These are phyloP conservation scores for Apiospora malaysiana DNA, from an alignment of 2,329 filamentous ascomycete species.

Conservation along the genomic window DNA sequence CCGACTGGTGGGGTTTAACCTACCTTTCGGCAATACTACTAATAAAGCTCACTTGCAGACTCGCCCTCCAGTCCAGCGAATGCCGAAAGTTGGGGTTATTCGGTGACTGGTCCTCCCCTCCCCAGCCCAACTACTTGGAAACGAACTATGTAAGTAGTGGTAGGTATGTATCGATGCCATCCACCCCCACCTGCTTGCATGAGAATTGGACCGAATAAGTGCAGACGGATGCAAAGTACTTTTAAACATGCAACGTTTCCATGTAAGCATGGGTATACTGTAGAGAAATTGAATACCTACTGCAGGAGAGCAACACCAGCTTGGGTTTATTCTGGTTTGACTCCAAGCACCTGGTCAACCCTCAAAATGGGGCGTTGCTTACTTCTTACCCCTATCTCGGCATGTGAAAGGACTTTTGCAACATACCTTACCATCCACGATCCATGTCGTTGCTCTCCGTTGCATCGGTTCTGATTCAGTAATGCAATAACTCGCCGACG, in stretches of 20 bases:
- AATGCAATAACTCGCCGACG: background rate
- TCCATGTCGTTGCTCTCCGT: background rate
- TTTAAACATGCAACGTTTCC: background rate
- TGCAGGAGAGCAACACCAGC: background rate
- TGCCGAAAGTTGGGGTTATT: background rate
- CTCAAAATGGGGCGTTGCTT: background rate
- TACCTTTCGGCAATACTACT: constrained; percentile 5
- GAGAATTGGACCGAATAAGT: background rate
- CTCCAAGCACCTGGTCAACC: background rate
- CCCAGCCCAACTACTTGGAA: background rate
- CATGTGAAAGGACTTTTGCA: background rate
- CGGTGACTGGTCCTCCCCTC: too few relatives aligned
- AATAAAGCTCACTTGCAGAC: background rate
- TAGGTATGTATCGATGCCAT: background rate
- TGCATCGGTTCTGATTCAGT: background rate
- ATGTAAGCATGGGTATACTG: background rate
- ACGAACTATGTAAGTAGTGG: too few relatives aligned
- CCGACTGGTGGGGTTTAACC: background rate
- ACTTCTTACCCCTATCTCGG: background rate
- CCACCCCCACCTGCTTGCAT: constrained; percentile 8
- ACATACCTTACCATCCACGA: background rate
- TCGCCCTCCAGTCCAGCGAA: background rate
- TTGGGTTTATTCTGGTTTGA: background rate
- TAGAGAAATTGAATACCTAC: background rate
- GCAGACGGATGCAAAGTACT: background rate